Conservation (phyloP, 2,329 filamentous ascomycete species). For the Daldinia eschscholtzii region DNA sequence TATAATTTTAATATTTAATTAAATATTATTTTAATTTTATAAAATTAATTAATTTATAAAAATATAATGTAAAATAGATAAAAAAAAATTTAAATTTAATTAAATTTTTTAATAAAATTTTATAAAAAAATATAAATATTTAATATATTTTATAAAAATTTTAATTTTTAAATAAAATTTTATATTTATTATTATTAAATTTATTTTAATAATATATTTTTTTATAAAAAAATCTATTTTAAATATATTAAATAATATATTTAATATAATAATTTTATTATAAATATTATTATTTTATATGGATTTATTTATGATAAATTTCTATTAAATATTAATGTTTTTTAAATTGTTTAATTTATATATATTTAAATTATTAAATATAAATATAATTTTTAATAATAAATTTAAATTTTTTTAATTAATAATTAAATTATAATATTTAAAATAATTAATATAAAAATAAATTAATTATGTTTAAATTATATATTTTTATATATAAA, state of each 20-base stretch:
- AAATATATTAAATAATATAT: conserved; percentile 2
- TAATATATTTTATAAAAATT: no score
- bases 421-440: conserved; percentile 10
- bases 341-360: conserved; percentile 9
- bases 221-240: background rate
- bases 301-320: no score
- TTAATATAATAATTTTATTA: conserved; percentile 7
- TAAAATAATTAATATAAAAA: conserved; percentile 4
- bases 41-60: conserved; percentile 4
- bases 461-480: conserved; percentile 3
- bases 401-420: conserved; percentile 6
- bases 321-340: conserved; percentile 2
- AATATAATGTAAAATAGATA: background rate
- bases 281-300: conserved; percentile 15
- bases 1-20: background rate
- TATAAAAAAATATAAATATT: background rate
- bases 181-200: background rate
- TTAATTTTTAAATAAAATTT: background rate
- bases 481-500: background rate
- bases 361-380: conserved; percentile 6
- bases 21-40: background rate
- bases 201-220: conserved; percentile 1
- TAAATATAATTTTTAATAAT: conserved; percentile 11
- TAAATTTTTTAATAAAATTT: conserved; percentile 4
- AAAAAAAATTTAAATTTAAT: conserved; percentile 12